These are phyloP conservation scores for Opeltia flavorubescens DNA, from an alignment of 495 filamentous ascomycete genomes.

Conservation along the genomic window DNA sequence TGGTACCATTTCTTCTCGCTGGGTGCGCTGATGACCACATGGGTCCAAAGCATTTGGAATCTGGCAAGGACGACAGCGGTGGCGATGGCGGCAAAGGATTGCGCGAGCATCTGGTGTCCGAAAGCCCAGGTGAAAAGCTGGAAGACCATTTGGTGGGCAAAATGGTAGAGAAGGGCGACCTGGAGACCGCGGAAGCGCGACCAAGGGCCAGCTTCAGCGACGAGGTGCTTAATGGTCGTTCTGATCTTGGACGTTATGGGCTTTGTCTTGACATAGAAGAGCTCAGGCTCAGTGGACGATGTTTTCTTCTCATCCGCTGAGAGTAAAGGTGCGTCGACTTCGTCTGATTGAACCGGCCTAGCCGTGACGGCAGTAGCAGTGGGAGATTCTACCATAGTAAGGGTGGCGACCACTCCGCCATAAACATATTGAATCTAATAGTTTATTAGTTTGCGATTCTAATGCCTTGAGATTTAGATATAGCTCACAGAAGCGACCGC, in stretches of 20 bases:
- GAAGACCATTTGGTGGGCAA: slow-evolving; percentile 12
- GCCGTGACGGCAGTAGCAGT: slow-evolving; percentile 41
- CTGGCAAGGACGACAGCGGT: slow-evolving; percentile 37
- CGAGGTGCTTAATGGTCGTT: slow-evolving; percentile 43
- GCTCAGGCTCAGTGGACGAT: slow-evolving; percentile 18
- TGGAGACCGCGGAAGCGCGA: slow-evolving; percentile 45
- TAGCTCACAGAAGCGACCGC: slow-evolving; percentile 15
- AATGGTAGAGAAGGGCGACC: slow-evolving; percentile 19
- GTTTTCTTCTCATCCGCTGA: slow-evolving; percentile 13
- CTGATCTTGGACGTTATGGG: slow-evolving; percentile 48
- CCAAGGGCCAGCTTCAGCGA: slow-evolving; percentile 34
- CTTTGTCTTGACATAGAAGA: slow-evolving; percentile 26
- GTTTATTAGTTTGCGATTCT: not conserved
- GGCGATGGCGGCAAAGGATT: slow-evolving; percentile 23
- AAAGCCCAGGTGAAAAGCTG: slow-evolving; percentile 14
- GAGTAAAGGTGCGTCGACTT: slow-evolving; percentile 16
- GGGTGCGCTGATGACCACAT: slow-evolving; percentile 37
- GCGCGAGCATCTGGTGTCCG: slow-evolving; percentile 15
- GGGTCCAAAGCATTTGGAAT: slow-evolving; percentile 41
- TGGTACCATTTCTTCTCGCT: slow-evolving; percentile 14
- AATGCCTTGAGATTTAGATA: not conserved
- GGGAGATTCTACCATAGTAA: slow-evolving; percentile 48
- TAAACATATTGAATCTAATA: slow-evolving; percentile 42
- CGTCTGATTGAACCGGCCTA: slow-evolving; percentile 13
- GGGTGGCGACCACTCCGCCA: slow-evolving; percentile 39